A percentile compares a stretch with the other conserved stretches of the same genome.
These are phyloP conservation scores for Leucosporidium yakuticum DNA, from an alignment of 768 basidiomycete genomes.

Conservation along the genomic window DNA sequence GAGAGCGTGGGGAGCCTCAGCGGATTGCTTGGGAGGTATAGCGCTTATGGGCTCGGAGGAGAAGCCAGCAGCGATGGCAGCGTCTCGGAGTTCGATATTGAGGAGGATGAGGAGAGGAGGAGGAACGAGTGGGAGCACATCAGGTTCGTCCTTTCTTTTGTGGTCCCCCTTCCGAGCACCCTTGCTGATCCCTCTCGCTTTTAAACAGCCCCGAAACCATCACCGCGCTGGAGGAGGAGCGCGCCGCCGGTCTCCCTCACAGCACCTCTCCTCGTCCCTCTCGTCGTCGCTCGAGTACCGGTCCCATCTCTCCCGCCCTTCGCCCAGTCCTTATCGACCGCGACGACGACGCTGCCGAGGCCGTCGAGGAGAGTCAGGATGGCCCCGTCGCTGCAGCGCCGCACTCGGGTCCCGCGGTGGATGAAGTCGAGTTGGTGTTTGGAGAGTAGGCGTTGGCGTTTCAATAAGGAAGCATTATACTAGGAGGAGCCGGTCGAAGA, in stretches of 20 bases:
- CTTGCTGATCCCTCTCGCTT: not conserved
- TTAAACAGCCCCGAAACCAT: constrained; percentile 38
- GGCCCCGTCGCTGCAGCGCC: constrained; percentile 25
- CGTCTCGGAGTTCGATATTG: constrained; percentile 19
- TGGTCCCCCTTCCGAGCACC: not conserved
- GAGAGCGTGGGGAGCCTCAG: constrained; percentile 77
- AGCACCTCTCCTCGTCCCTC: constrained; percentile 30
- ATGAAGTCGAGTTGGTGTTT: constrained; percentile 36
- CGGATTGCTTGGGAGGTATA: constrained; percentile 43
- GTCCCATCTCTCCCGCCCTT: constrained; percentile 37
- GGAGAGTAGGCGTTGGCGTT: not conserved
- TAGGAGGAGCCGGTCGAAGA: too few relatives aligned
- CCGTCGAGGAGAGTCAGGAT: constrained; percentile 19
- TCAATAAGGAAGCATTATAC: not conserved
- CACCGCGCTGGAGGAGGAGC: constrained; percentile 37
- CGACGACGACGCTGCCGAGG: constrained; percentile 25
- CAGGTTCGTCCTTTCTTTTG: constrained; percentile 21
- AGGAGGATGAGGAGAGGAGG: constrained; percentile 29
- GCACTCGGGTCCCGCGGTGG: constrained; percentile 32
- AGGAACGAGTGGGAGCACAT: constrained; percentile 38
- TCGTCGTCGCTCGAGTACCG: constrained; percentile 32
- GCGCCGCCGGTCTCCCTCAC: constrained; percentile 11
- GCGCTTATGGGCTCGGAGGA: constrained; percentile 49
- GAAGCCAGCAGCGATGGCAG: constrained; percentile 28
- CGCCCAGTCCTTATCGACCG: constrained; percentile 36